These are phyloP conservation scores for Trichoderma gracile DNA, from an alignment of 2,329 filamentous ascomycete genomes.

Conservation along the genomic window DNA sequence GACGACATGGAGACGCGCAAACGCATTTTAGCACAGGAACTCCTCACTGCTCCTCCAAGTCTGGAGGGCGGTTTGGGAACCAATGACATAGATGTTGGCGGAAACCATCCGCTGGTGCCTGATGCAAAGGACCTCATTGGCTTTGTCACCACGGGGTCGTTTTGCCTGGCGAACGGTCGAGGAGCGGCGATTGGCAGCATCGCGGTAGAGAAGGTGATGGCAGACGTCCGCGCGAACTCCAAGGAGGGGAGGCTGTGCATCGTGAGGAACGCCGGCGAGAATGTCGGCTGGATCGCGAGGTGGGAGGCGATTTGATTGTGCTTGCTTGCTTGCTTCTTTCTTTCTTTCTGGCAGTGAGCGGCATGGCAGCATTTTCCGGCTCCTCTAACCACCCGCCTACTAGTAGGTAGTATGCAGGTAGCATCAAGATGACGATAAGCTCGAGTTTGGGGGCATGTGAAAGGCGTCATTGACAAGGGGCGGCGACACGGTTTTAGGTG, in stretches of 20 bases:
- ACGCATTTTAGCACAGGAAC: constrained; percentile 49
- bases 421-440: constrained; percentile 16
- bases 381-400: no score
- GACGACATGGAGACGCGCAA: constrained; percentile 43
- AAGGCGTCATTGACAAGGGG: constrained; percentile 26
- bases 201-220: constrained; percentile 57
- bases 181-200: constrained; percentile 76
- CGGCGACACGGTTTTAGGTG: background rate
- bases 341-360: no score
- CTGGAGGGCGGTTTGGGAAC: constrained; percentile 34
- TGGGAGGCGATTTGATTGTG: constrained; percentile 66
- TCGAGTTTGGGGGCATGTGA: background rate
- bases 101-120: constrained; percentile 70
- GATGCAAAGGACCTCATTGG: constrained; percentile 76
- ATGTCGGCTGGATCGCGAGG: constrained; percentile 71
- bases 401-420: no score
- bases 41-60: constrained; percentile 43
- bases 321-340: no score
- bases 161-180: constrained; percentile 73
- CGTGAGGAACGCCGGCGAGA: constrained; percentile 77
- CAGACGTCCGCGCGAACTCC: constrained; percentile 34
- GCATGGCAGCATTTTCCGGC: no score
- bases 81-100: constrained; percentile 44
- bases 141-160: constrained; percentile 86
- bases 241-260: constrained; percentile 67